These are phyloP conservation scores for Ogataea philodendri DNA, from an alignment of 805 yeast genomes.

Conservation along the genomic window DNA sequence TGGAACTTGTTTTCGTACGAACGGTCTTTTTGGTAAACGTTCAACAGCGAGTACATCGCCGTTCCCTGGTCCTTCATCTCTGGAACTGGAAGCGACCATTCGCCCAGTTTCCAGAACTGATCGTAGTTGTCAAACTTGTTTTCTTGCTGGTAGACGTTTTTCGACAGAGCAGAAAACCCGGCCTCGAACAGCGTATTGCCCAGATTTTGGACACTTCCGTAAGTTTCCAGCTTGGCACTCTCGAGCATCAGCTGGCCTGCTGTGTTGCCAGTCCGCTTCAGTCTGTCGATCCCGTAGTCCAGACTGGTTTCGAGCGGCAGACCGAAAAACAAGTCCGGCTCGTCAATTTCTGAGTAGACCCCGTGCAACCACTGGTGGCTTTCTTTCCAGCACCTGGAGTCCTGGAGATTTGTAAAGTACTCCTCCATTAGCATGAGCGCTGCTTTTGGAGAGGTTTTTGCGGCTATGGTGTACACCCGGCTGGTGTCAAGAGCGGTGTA, in stretches of 20 bases:
- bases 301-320: conserved; percentile 58
- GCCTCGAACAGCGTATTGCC: conserved; percentile 35
- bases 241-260: conserved; percentile 44
- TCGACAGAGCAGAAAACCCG: conserved; percentile 60
- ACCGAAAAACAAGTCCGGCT: conserved; percentile 63
- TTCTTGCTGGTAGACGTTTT: conserved; percentile 28
- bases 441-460: conserved; percentile 37
- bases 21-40: conserved; percentile 19
- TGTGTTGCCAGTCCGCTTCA: conserved; percentile 32
- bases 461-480: conserved; percentile 34
- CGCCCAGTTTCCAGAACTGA: conserved; percentile 73
- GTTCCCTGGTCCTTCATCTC: conserved; percentile 39
- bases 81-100: conserved; percentile 71
- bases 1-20: not conserved
- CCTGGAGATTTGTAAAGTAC: conserved; percentile 20
- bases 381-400: conserved; percentile 14
- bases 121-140: conserved; percentile 45
- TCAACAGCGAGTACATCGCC: conserved; percentile 52
- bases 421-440: conserved; percentile 52
- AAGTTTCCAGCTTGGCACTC: conserved; percentile 56
- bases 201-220: conserved; percentile 16
- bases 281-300: conserved; percentile 45
- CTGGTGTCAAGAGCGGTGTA: conserved; percentile 33
- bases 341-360: conserved; percentile 55
- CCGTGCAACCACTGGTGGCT: conserved; percentile 25